Evolutionary conservation across 768 basidiomycete species (phyloP), one percentile per base, ranked within the genome.

Genomic region (Russula dissimulans): DNA sequence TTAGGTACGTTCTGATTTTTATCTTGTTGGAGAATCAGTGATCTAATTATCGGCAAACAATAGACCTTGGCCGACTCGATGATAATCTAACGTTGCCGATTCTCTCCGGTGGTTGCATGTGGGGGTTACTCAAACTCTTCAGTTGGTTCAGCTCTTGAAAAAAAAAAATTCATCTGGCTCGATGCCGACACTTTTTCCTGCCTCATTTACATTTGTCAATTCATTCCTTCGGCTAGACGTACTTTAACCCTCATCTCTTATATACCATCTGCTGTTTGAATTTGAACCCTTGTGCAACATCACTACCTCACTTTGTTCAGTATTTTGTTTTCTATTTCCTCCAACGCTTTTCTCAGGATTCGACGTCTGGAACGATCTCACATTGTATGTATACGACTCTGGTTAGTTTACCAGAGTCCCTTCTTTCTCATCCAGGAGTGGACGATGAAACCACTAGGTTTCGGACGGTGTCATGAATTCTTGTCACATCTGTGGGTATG

Each of bases 11-110:
- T 6, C 61, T 56, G 51, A 41, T 45, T 50, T 57, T 61, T 1
- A 34, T 48, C 51, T 36, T 62, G 34, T 26, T 43, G 42, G 7
- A 8, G 15, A 43, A 14, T 22, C 14, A 4, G 12, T 31, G 48
- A 51, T 18, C 49, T 61, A 12, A 56, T 12, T 44, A 14, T 14
- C 32, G 29, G 32, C 26, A 39, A 53, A 15, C 47, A 17, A 32
- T 69, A 95, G 91, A 95, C 71, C 76, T 95, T 3, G 91, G 91
- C 17, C 81, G 79, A 0, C 69, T 92, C 42, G 94, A 97, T 67
- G 94, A 97, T 69, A 95, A 97, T 70, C 71, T 97, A 29, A 95
- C 91, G 8, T 73, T 97, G 29, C 94, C 94, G 4, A 84, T 95
- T 68, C 82, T 95, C 57, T 85, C 91, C 6, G 93, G 93, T 3